Conservation (phyloP, 2,329 filamentous ascomycete species). For the Clonostachys byssicola region DNA sequence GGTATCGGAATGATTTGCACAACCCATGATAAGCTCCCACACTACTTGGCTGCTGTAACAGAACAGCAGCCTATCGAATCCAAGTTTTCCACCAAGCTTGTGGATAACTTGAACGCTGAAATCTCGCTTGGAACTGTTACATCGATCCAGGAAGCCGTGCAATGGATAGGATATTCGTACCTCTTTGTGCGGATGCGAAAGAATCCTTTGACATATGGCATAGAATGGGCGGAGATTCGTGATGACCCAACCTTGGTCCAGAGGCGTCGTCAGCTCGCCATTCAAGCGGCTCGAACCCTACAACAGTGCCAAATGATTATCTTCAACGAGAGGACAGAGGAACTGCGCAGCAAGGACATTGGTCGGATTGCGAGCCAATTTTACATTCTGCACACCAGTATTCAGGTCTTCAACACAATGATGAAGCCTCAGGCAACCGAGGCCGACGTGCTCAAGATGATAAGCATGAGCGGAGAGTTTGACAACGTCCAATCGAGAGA, state of each 20-base stretch:
- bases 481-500: slow-evolving; percentile 95
- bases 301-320: slow-evolving; percentile 98
- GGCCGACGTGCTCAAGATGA: slow-evolving; percentile 91
- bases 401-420: slow-evolving; percentile 94
- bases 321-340: slow-evolving; percentile 91
- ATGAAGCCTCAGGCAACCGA: slow-evolving; percentile 85
- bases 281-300: slow-evolving; percentile 80
- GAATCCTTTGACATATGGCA: slow-evolving; percentile 88
- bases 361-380: slow-evolving; percentile 96
- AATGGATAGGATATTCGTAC: slow-evolving; percentile 98
- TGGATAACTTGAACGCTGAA: slow-evolving; percentile 96
- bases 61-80: slow-evolving; percentile 97
- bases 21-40: slow-evolving; percentile 84
- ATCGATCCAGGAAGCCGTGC: slow-evolving; percentile 86
- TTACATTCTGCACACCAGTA: slow-evolving; percentile 89
- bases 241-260: slow-evolving; percentile 88
- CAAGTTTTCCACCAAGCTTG: slow-evolving; percentile 87
- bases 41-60: slow-evolving; percentile 90
- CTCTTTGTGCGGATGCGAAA: slow-evolving; percentile 94
- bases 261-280: slow-evolving; percentile 77
- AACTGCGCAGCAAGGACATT: slow-evolving; percentile 89
- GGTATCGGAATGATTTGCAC: slow-evolving; percentile 99
- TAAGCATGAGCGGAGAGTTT: slow-evolving; percentile 96
- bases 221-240: slow-evolving; percentile 86
- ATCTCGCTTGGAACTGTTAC: slow-evolving; percentile 93